A percentile compares a stretch with the other conserved stretches of the same genome.
Conservation (phyloP, 306 rosid genomes). For the Cicer yamashitae region DNA sequence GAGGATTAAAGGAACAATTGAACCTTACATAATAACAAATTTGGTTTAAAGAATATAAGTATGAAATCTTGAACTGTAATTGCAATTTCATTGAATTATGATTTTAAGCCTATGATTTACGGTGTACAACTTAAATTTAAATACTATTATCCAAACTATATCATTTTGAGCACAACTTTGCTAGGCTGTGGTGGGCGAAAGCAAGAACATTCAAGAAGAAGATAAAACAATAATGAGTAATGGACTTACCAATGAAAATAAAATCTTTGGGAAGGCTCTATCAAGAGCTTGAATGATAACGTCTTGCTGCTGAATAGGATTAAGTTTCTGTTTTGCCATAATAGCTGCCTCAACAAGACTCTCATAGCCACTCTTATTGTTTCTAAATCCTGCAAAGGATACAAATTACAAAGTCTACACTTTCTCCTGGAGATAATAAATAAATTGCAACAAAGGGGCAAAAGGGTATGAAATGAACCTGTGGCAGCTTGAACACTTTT, state of each 20-base stretch:
- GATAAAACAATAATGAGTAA: constrained; percentile 34
- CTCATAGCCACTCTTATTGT: constrained; percentile 71
- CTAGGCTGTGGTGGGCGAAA: not conserved
- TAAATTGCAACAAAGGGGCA: not conserved
- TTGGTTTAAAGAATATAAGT: no score
- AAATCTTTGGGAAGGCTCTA: constrained; percentile 68
- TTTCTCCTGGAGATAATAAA: constrained; percentile 13
- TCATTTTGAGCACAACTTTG: no score
- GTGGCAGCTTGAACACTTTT: constrained; percentile 75
- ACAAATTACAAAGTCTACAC: not conserved
- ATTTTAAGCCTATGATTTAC: no score
- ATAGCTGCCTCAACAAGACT: constrained; percentile 83
- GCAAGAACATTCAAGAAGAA: not conserved
- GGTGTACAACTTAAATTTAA: no score
- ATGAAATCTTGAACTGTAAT: no score
- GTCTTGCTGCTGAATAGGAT: constrained; percentile 59
- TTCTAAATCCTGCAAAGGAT: constrained; percentile 61
- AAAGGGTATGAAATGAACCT: constrained; percentile 54
- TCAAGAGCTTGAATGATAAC: constrained; percentile 65
- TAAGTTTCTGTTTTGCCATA: constrained; percentile 54
- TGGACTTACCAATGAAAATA: constrained; percentile 64
- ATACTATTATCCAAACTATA: no score
- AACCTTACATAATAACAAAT: no score
- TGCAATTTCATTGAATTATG: no score
- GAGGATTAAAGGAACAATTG: not conserved